Conservation (phyloP, 2,329 filamentous ascomycete species). For the Trichoderma asperellum region DNA sequence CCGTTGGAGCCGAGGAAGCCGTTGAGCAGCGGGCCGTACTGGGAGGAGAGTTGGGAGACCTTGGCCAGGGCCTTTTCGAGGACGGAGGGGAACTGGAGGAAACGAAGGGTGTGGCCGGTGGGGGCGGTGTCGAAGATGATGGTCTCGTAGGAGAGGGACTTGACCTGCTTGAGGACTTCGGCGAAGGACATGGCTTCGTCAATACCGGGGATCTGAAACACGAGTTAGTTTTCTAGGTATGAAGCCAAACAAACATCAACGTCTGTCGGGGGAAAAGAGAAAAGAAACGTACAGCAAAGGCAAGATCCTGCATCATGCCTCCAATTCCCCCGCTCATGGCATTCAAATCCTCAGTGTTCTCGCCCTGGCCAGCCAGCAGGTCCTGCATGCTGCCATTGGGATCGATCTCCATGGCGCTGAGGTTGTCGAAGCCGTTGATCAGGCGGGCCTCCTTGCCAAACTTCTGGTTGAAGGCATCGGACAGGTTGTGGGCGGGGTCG, state of each 20-base stretch:
- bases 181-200: slow-evolving; percentile 99
- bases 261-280: not conserved
- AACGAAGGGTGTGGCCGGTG: slow-evolving; percentile 96
- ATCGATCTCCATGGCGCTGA: slow-evolving; percentile 99
- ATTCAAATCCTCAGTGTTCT: slow-evolving; percentile 61
- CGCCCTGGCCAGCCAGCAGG: slow-evolving; percentile 75
- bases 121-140: slow-evolving; percentile 99
- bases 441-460: slow-evolving; percentile 98
- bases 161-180: slow-evolving; percentile 98
- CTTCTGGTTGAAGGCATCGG: slow-evolving; percentile 97
- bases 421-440: slow-evolving; percentile 87
- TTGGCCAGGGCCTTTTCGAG: slow-evolving; percentile 99
- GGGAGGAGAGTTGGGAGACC: slow-evolving; percentile 87
- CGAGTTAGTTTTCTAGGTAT: not conserved
- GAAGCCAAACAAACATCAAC: not conserved
- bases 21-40: slow-evolving; percentile 96
- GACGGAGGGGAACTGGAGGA: slow-evolving; percentile 96
- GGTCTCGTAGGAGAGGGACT: slow-evolving; percentile 96
- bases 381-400: slow-evolving; percentile 98
- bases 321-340: slow-evolving; percentile 76
- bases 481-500: slow-evolving; percentile 96
- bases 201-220: slow-evolving; percentile 88
- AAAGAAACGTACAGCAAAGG: slow-evolving; percentile 73
- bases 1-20: slow-evolving; percentile 81
- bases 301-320: slow-evolving; percentile 98